These are phyloP conservation scores for Clavispora carvajalis DNA, from an alignment of 805 yeast species.

Conservation along the genomic window DNA sequence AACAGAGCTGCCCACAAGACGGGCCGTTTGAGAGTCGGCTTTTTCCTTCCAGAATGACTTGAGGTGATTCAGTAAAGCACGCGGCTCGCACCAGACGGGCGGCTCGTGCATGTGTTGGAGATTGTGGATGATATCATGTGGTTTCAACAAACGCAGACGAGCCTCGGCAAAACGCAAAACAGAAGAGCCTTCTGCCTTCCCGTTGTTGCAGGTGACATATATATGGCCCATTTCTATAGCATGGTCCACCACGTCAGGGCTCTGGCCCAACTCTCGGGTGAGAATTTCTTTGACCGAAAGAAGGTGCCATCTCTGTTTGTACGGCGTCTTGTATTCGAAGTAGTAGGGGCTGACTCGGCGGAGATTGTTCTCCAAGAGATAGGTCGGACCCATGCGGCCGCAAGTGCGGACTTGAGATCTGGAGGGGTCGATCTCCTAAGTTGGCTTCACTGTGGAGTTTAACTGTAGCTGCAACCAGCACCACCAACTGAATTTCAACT, in stretches of 20 bases:
- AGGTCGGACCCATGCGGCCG: slow-evolving; percentile 3
- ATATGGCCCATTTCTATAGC: slow-evolving; percentile 23
- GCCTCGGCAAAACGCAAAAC: slow-evolving; percentile 2
- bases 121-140: slow-evolving; percentile 27
- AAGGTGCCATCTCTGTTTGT: slow-evolving; percentile 37
- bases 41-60: too few species aligned
- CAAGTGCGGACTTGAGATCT: not conserved
- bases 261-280: slow-evolving; percentile 31
- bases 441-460: too few species aligned
- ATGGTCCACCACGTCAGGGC: slow-evolving; percentile 14
- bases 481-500: too few species aligned
- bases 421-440: not conserved
- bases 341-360: slow-evolving; percentile 35
- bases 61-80: too few species aligned
- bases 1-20: slow-evolving; percentile 2
- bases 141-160: slow-evolving; percentile 3
- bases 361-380: slow-evolving; percentile 23
- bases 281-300: slow-evolving; percentile 27
- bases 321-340: slow-evolving; percentile 25
- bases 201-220: slow-evolving; percentile 19
- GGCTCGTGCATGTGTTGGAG: slow-evolving; percentile 45
- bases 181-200: slow-evolving; percentile 4
- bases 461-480: too few species aligned
- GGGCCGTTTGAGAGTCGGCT: slow-evolving; percentile 1
- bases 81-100: slow-evolving; percentile 1